A percentile compares a stretch with the other conserved stretches of the same genome.
Evolutionary conservation across 495 filamentous ascomycete species (phyloP).

Genomic region (Stereocaulon alpinum): DNA sequence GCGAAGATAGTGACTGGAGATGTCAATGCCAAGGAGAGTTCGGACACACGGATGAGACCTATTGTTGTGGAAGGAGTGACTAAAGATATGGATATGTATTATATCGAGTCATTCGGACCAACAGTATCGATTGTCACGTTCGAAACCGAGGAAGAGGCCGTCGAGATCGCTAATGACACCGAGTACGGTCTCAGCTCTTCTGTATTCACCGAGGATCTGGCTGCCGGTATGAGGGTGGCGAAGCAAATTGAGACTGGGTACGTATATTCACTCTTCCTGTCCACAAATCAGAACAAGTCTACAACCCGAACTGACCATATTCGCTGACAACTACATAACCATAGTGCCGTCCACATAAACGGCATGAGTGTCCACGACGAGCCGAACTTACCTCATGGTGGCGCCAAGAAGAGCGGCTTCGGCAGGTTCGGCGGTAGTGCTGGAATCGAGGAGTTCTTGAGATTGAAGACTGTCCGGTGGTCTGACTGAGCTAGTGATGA

Average conservation of each 20-base stretch:
- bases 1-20: constrained; percentile 57
- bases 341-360: constrained; percentile 74
- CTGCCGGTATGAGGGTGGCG: constrained; percentile 38
- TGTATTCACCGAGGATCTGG: constrained; percentile 39
- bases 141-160: constrained; percentile 39
- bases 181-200: constrained; percentile 42
- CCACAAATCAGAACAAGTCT: constrained; percentile 9
- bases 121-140: constrained; percentile 48
- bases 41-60: constrained; percentile 51
- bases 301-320: not conserved
- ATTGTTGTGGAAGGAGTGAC: constrained; percentile 60
- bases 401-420: constrained; percentile 75
- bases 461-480: constrained; percentile 77
- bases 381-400: constrained; percentile 67
- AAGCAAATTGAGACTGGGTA: constrained; percentile 42
- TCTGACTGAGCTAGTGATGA: constrained; percentile 27
- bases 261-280: constrained; percentile 11
- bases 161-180: constrained; percentile 42
- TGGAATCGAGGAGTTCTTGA: constrained; percentile 66
- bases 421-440: constrained; percentile 52
- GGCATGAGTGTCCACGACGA: constrained; percentile 79
- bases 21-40: constrained; percentile 33
- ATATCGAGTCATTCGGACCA: constrained; percentile 75
- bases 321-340: too few species aligned
- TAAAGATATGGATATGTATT: constrained; percentile 73